Evolutionary conservation across 768 basidiomycete species (phyloP).

Genomic region (Hypsizygus marmoreus): DNA sequence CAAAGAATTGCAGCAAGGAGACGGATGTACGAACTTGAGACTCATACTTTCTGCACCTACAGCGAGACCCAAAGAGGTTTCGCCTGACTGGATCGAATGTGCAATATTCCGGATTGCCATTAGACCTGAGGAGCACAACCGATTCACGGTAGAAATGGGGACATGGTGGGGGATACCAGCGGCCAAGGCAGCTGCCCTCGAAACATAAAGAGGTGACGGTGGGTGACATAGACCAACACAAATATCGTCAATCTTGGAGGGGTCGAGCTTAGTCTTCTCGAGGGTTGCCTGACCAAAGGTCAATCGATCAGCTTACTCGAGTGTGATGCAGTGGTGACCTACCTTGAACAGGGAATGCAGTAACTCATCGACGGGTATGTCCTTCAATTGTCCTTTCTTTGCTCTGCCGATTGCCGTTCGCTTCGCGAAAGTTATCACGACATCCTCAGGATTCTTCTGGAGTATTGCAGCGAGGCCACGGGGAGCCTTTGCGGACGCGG

Average conservation of each 20-base stretch:
- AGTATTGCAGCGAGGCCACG: slow-evolving; percentile 56
- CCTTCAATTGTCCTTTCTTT: slow-evolving; percentile 92
- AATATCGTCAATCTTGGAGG: slow-evolving; percentile 76
- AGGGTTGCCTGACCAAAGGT: slow-evolving; percentile 56
- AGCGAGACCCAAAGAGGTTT: slow-evolving; percentile 86
- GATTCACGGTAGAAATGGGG: slow-evolving; percentile 89
- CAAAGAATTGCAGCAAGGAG: slow-evolving; percentile 4
- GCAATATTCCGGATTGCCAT: slow-evolving; percentile 93
- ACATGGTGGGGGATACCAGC: slow-evolving; percentile 87
- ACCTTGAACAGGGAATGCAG: slow-evolving; percentile 83
- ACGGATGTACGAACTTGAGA: slow-evolving; percentile 52
- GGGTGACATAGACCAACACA: slow-evolving; percentile 90
- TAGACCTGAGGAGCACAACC: slow-evolving; percentile 92
- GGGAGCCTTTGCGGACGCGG: slow-evolving; percentile 42
- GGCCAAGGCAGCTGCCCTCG: slow-evolving; percentile 83
- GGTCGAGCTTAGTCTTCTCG: slow-evolving; percentile 66
- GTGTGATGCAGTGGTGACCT: slow-evolving; percentile 6
- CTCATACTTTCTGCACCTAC: slow-evolving; percentile 85
- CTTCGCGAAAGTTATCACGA: slow-evolving; percentile 88
- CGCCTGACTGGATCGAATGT: slow-evolving; percentile 80
- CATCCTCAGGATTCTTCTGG: slow-evolving; percentile 77
- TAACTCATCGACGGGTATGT: slow-evolving; percentile 84
- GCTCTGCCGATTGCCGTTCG: slow-evolving; percentile 87
- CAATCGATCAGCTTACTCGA: slow-evolving; percentile 1
- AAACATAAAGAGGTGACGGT: slow-evolving; percentile 79